Percentiles rank a stretch among this genome's conserved stretches.
These are phyloP conservation scores for Amoebophrya sp. DNA, from an alignment of 169 alveolate genomes.

Conservation along the genomic window DNA sequence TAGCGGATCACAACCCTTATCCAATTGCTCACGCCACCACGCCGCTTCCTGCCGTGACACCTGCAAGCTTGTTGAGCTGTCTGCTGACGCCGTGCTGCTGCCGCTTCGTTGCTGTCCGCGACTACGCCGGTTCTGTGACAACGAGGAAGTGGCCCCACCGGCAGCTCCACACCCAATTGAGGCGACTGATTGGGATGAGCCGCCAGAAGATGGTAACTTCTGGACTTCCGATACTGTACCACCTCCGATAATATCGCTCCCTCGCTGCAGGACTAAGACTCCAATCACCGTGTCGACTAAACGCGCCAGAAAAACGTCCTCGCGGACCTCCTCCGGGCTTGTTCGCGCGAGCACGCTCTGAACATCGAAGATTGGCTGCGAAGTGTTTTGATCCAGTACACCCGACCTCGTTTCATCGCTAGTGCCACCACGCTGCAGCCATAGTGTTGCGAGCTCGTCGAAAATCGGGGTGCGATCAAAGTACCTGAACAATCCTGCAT, in stretches of 20 bases:
- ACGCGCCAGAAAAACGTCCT: neutral
- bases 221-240: neutral
- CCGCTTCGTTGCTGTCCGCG: neutral
- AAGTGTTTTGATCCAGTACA: no score
- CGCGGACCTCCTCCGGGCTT: neutral
- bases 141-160: no score
- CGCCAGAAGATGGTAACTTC: neutral
- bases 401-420: no score
- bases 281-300: neutral
- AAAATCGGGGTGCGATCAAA: neutral
- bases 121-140: neutral
- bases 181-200: neutral
- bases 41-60: neutral
- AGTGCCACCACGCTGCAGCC: no score
- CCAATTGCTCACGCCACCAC: neutral
- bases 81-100: neutral
- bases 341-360: neutral
- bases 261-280: neutral
- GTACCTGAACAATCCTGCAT: neutral
- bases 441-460: slow-evolving; percentile 5
- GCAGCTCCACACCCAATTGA: no score
- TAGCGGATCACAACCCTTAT: neutral
- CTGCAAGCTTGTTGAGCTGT: neutral
- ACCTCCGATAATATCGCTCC: neutral
- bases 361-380: no score